phyloP scores from a whole-genome alignment of 129 eudicot species.

The Logfia minima region DNA sequence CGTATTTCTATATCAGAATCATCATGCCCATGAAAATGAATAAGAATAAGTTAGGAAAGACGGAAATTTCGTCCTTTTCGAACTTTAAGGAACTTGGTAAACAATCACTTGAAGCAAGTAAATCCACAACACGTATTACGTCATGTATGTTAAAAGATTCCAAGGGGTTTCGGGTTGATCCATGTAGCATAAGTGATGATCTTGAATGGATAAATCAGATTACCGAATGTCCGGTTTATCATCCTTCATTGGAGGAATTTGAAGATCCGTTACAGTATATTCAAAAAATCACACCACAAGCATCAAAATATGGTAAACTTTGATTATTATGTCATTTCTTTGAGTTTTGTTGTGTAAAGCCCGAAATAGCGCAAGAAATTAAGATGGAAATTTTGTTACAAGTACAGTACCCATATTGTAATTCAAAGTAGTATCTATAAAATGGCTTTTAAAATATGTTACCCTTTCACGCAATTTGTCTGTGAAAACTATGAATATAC shows the following conservation, averaged over 20 bases:
- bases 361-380: not conserved
- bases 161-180: not conserved
- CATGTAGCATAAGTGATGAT: conserved; percentile 16
- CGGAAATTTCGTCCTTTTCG: not conserved
- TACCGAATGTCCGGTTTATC: conserved; percentile 51
- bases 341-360: not conserved
- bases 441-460: no score
- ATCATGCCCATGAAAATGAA: conserved; percentile 22
- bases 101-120: conserved; percentile 10
- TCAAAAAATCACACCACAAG: conserved; percentile 46
- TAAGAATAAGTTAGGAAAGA: not conserved
- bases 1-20: not conserved
- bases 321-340: not conserved
- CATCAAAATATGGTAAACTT: conserved; percentile 53
- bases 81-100: not conserved
- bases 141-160: conserved; percentile 2
- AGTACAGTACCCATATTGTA: no score
- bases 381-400: not conserved
- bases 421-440: no score
- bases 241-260: conserved; percentile 48
- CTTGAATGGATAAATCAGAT: conserved; percentile 37
- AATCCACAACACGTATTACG: not conserved
- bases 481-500: not conserved
- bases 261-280: conserved; percentile 51
- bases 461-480: not conserved